phyloP scores from a whole-genome alignment of 768 basidiomycete species.

The Auricularia cornea region DNA sequence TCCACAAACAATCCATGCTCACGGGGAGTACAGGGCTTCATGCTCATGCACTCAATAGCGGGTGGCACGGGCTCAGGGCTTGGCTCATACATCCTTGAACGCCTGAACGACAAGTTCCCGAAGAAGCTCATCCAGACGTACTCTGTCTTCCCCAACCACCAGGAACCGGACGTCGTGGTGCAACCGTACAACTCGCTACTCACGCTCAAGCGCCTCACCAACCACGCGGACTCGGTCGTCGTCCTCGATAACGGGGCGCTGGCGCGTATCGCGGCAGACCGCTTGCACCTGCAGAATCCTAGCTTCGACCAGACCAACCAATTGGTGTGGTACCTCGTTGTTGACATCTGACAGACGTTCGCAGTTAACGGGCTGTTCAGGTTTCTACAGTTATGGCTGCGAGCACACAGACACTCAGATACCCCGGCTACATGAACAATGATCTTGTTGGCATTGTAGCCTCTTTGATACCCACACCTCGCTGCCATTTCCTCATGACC shows the following conservation, averaged over 20 bases:
- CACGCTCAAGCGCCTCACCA: slow-evolving; percentile 86
- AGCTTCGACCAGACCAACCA: slow-evolving; percentile 91
- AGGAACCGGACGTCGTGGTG: slow-evolving; percentile 94
- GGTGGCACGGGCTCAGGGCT: slow-evolving; percentile 98
- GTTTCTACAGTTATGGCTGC: slow-evolving; percentile 97
- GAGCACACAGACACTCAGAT: slow-evolving; percentile 91
- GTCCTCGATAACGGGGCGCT: slow-evolving; percentile 96
- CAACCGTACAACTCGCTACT: slow-evolving; percentile 96
- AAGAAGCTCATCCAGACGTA: slow-evolving; percentile 99
- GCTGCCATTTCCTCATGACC: slow-evolving; percentile 98
- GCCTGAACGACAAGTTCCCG: slow-evolving; percentile 94
- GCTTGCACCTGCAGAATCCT: slow-evolving; percentile 79
- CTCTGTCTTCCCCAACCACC: slow-evolving; percentile 92
- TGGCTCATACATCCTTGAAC: slow-evolving; percentile 95
- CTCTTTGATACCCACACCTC: slow-evolving; percentile 91
- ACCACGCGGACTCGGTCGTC: slow-evolving; percentile 95
- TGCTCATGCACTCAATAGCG: slow-evolving; percentile 97
- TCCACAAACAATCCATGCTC: background rate
- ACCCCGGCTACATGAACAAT: slow-evolving; percentile 99
- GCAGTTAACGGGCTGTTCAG: too few relatives aligned
- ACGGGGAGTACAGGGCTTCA: slow-evolving; percentile 79
- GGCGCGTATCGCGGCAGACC: slow-evolving; percentile 85
- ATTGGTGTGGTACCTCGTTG: slow-evolving; percentile 47
- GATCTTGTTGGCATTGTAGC: slow-evolving; percentile 96
- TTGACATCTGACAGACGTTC: too few relatives aligned